Evolutionary conservation across 768 basidiomycete species (phyloP).

Genomic region (Trametes cinnabarina): DNA sequence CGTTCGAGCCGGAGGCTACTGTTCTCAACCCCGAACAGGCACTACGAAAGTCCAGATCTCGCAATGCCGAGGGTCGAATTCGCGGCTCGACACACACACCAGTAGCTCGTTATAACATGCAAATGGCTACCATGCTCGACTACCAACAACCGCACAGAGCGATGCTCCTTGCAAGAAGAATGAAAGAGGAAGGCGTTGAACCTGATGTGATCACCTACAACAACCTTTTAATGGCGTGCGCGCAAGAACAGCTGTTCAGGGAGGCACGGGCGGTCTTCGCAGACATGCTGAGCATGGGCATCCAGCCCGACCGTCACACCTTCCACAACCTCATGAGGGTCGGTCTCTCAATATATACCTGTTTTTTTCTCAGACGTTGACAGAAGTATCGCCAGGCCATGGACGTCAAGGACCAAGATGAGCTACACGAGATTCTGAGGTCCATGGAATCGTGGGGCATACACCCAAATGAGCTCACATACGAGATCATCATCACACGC

Average conservation of each 20-base stretch:
- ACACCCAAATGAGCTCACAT: slow-evolving; percentile 51
- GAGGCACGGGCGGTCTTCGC: slow-evolving; percentile 67
- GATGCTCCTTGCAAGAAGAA: slow-evolving; percentile 47
- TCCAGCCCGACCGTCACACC: slow-evolving; percentile 49
- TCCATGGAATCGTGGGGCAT: slow-evolving; percentile 53
- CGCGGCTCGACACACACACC: slow-evolving; percentile 17
- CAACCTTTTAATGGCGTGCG: slow-evolving; percentile 50
- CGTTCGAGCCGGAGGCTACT: background rate
- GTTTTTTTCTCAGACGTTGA: no score
- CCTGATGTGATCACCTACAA: slow-evolving; percentile 61
- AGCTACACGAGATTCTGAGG: slow-evolving; percentile 39
- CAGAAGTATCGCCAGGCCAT: background rate
- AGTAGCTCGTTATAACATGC: slow-evolving; percentile 26
- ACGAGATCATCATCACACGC: slow-evolving; percentile 50
- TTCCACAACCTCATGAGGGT: slow-evolving; percentile 66
- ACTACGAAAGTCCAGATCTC: slow-evolving; percentile 26
- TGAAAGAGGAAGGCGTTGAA: slow-evolving; percentile 54
- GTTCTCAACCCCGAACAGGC: background rate
- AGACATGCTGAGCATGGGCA: slow-evolving; percentile 56
- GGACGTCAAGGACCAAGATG: background rate
- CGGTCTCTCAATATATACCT: slow-evolving; percentile 19
- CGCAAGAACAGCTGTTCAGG: slow-evolving; percentile 39
- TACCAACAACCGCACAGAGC: slow-evolving; percentile 37
- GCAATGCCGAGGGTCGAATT: slow-evolving; percentile 26
- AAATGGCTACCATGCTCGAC: slow-evolving; percentile 39